These are phyloP conservation scores for Candida insectalens DNA, from an alignment of 805 yeast species.

Conservation along the genomic window DNA sequence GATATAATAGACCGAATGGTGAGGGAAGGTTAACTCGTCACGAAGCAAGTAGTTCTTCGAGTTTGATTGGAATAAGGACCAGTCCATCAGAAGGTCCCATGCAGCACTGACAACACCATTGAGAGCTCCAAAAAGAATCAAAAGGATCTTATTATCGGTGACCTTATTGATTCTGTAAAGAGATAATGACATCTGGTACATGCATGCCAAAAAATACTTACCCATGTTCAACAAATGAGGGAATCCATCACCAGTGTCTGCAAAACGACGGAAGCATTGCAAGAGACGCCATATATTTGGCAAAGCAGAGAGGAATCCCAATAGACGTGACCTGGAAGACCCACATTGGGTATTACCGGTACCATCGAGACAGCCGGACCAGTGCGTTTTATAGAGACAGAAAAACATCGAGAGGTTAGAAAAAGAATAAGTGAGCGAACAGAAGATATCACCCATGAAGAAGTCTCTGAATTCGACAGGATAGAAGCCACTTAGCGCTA, in stretches of 20 bases:
- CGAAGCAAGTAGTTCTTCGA: constrained; percentile 52
- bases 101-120: constrained; percentile 60
- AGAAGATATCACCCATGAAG: constrained; percentile 83
- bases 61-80: constrained; percentile 73
- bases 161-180: constrained; percentile 58
- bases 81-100: constrained; percentile 96
- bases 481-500: constrained; percentile 72
- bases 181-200: constrained; percentile 67
- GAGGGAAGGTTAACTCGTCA: constrained; percentile 56
- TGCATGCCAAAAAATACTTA: constrained; percentile 60
- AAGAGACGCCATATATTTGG: constrained; percentile 88
- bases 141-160: constrained; percentile 37
- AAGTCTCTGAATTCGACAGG: constrained; percentile 96
- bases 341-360: constrained; percentile 48
- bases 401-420: constrained; percentile 80
- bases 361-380: constrained; percentile 44
- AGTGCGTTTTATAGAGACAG: constrained; percentile 67
- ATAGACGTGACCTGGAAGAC: constrained; percentile 57
- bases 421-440: constrained; percentile 81
- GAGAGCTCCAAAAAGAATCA: constrained; percentile 63
- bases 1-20: constrained; percentile 53
- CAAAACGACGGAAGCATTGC: constrained; percentile 85
- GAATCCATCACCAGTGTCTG: constrained; percentile 91
- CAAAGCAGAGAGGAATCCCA: constrained; percentile 78
- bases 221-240: constrained; percentile 88